Base-by-base conservation (phyloP, 768 basidiomycete genomes). In the Rhizopogon salebrosus region DNA sequence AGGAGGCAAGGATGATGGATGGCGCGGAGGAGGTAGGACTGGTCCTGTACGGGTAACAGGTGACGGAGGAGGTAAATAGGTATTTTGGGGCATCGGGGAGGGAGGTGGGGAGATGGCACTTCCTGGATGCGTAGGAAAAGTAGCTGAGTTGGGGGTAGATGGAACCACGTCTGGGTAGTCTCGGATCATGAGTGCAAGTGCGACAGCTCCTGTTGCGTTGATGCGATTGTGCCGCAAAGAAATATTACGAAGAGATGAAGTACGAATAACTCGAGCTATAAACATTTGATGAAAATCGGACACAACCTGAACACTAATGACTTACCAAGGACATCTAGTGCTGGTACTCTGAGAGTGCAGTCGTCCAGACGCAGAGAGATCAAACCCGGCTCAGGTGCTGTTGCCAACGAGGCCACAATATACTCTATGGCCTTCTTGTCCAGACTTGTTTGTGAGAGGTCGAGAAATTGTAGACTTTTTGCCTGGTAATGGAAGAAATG, bases 171-270 rank as follows among this genome's bases (percentile, higher is more conserved):
- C 92, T 3, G 92, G 91, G 64, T 98, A 98, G 68, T 99, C 95
- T 48, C 90, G 83, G 57, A 98, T 94, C 92, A 99, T 95, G 48
- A 97, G 78, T 0, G 95, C 94, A 11, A 98, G 76, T 0, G 93
- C 89, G 5, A 98, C 92, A 7, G 89, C 93, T 31, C 94, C 93
- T 0, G 88, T 80, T 0, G 85, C 79, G 31, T 78, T 83, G 61
- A 98, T 97, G 39, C 82, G 82, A 69, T 99, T 98, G 41, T 91
- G 80, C 14, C 95, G 83, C 22, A 99, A 71, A 4, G 93, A 95
- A 45, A 99, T 85, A 63, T 99, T 92, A 53, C 84, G 82, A 53
- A 99, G 70, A 0, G 86, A 84, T 0, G 92, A 93, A 0, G 80
- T 83, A 4, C 95, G 88, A 16, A 98, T 83, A 13, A 83, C 83